Percentiles rank a stretch among this genome's conserved stretches.
Conservation (phyloP, 2,329 filamentous ascomycete species). For the Pseudopyricularia javanii region DNA sequence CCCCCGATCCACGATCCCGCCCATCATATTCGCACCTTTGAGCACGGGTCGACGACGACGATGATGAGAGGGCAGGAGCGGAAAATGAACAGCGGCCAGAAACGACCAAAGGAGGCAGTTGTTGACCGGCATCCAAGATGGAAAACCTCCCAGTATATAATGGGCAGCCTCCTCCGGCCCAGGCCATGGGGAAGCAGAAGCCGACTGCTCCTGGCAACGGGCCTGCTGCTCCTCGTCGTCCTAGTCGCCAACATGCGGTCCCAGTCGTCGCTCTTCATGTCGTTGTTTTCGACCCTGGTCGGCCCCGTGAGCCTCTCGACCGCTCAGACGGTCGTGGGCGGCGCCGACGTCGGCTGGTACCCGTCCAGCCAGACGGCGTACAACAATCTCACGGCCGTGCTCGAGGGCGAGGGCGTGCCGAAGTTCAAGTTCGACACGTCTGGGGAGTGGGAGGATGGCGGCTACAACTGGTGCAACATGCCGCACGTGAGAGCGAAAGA, state of each 20-base stretch:
- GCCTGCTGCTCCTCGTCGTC: background rate
- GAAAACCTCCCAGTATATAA: background rate
- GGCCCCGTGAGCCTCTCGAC: background rate
- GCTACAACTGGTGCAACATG: constrained; percentile 82
- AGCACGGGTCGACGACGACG: background rate
- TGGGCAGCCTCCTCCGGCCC: background rate
- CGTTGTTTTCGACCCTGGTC: background rate
- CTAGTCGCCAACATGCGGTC: constrained; percentile 3
- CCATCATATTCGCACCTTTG: background rate
- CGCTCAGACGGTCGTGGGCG: background rate
- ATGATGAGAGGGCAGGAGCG: background rate
- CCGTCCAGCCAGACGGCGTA: constrained; percentile 12
- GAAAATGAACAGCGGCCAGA: no score
- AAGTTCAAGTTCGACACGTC: constrained; percentile 66
- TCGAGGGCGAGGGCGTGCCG: constrained; percentile 39
- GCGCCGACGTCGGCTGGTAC: constrained; percentile 13
- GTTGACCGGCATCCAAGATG: no score
- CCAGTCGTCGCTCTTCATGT: background rate
- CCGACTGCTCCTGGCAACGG: background rate
- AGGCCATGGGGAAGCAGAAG: background rate
- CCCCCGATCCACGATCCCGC: background rate
- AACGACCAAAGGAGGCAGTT: background rate
- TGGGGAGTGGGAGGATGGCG: constrained; percentile 37
- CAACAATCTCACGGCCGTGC: constrained; percentile 16
- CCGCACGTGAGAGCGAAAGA: constrained; percentile 61